Evolutionary conservation across 371 early-diverging fungal species (phyloP), one percentile per base, ranked within the genome.

Genomic region (Haplosporangium sp.): DNA sequence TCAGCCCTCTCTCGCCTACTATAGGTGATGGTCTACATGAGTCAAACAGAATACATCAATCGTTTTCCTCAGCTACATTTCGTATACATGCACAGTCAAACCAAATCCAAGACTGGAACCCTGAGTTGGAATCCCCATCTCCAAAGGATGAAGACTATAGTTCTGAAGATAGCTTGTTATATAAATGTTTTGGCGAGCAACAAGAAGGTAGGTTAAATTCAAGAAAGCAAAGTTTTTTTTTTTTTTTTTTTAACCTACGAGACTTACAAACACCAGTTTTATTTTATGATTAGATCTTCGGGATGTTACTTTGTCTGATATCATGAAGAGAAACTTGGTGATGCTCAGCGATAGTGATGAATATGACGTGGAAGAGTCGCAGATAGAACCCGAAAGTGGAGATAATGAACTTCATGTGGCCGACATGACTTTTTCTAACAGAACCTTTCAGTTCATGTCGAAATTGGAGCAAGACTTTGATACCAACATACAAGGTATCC

Each of bases 261-360:
- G 10, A 6, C 13, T 15, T 42, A n/a, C 27, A 4, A 39, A 38
- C 10, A 27, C 3, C 3, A 35, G 10, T 37, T 13, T 7, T 53
- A 50, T 45, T 40, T 9, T 35, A 40, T 27, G 17, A 2, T 4
- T 68, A 81, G 81, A 81, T 27, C 71, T 81, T 40, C 45, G 63
- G 35, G 69, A 81, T 48, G 52, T 68, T 39, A 74, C 81, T 1
- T 34, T 81, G 11, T 81, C 81, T 0, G 81, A 74, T 1, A 74
- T 81, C 65, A 64, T 74, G 68, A 45, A 59, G 34, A 59, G 55
- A 15, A 58, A 74, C 35, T 60, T 74, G 45, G 53, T 38, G 4
- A 9, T 74, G 45, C 44, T 73, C 59, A 67, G 67, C 35, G 74
- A 70, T 37, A 63, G 63, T 10, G 71, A 71, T 17, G 81, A 68